phyloP scores from a whole-genome alignment of 306 rosid genomes.

The Alnus rubra region DNA sequence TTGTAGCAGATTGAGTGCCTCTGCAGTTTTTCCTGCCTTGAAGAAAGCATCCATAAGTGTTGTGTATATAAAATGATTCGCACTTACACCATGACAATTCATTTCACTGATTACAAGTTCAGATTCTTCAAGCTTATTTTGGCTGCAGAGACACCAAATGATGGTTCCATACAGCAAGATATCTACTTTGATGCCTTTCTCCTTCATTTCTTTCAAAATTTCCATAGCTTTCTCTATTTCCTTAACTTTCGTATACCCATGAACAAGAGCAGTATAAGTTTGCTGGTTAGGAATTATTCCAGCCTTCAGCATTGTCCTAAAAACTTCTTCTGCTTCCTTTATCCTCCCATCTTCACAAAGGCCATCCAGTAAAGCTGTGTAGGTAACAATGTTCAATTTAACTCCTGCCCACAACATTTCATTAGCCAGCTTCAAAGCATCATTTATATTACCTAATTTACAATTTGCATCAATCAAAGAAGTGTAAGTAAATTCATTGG shows the following conservation, averaged over 20 bases:
- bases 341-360: conserved; percentile 77
- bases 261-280: conserved; percentile 67
- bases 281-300: conserved; percentile 64
- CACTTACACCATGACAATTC: conserved; percentile 52
- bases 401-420: conserved; percentile 76
- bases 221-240: conserved; percentile 58
- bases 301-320: conserved; percentile 52
- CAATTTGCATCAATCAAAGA: conserved; percentile 88
- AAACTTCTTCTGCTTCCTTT: conserved; percentile 78
- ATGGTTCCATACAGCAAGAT: conserved; percentile 66
- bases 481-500: conserved; percentile 86
- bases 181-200: conserved; percentile 65
- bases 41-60: conserved; percentile 83
- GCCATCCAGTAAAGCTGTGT: conserved; percentile 74
- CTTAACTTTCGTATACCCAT: conserved; percentile 76
- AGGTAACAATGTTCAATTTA: conserved; percentile 58
- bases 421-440: conserved; percentile 65
- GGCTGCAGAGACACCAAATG: conserved; percentile 74
- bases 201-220: conserved; percentile 65
- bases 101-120: conserved; percentile 57
- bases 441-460: conserved; percentile 64
- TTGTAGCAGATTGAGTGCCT: conserved; percentile 63
- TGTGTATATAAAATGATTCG: conserved; percentile 70
- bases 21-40: conserved; percentile 63
- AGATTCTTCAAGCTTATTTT: conserved; percentile 64